These are phyloP conservation scores for Quercus variabilis DNA, from an alignment of 306 rosid genomes.

Conservation along the genomic window DNA sequence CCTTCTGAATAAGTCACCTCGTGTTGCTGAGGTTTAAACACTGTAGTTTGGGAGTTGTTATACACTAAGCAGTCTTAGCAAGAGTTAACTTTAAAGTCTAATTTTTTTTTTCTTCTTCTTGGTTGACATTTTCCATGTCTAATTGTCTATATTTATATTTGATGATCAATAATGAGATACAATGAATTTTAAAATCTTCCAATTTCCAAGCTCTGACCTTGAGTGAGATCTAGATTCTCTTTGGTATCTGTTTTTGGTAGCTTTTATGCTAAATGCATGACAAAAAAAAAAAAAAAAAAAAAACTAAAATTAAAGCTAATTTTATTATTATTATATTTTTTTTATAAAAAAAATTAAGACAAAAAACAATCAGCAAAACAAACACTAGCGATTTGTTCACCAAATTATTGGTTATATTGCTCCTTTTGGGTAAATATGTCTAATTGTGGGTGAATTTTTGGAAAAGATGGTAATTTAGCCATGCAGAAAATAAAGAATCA, in stretches of 20 bases:
- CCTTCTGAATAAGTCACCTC: slow-evolving; percentile 19
- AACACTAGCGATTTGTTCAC: neutral
- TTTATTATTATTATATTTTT: no score
- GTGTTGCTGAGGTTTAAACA: slow-evolving; percentile 12
- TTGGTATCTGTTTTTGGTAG: no score
- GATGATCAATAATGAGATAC: neutral
- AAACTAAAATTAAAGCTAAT: no score
- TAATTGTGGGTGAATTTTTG: neutral
- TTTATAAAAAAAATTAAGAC: no score
- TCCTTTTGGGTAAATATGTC: neutral
- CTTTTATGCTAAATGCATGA: no score
- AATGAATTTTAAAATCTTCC: no score
- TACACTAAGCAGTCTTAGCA: slow-evolving; percentile 6
- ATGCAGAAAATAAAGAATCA: neutral
- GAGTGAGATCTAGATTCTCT: no score
- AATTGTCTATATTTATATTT: neutral
- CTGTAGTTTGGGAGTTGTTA: slow-evolving; percentile 28
- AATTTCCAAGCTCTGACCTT: no score
- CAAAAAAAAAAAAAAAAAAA: no score
- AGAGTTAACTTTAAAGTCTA: neutral
- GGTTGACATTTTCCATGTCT: neutral
- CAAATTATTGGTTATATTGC: neutral
- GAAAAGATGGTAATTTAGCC: neutral
- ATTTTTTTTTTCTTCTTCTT: neutral
- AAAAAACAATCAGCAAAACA: no score